Percentiles rank a stretch among this genome's conserved stretches.
Evolutionary conservation across 495 filamentous ascomycete genomes (phyloP).

Genomic region (Aspergillus conjunctus): DNA sequence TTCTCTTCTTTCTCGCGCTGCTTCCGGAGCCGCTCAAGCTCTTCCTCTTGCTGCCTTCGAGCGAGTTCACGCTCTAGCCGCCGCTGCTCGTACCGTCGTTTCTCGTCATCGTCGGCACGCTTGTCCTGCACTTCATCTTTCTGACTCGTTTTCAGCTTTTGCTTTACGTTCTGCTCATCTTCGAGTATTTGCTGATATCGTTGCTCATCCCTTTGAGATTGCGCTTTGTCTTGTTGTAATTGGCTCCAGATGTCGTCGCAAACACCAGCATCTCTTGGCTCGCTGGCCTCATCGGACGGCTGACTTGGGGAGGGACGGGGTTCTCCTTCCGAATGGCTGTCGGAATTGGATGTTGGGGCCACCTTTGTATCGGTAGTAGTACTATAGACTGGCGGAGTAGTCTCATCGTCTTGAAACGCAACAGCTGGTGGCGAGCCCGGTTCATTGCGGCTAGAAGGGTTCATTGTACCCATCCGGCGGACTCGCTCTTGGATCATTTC

Average conservation of each 20-base stretch:
- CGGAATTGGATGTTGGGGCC: neutral
- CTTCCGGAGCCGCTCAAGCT: slow-evolving; percentile 31
- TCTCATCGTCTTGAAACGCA: neutral
- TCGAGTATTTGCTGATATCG: slow-evolving; percentile 17
- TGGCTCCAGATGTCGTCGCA: slow-evolving; percentile 63
- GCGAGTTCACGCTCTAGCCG: slow-evolving; percentile 29
- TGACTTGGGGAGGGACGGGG: slow-evolving; percentile 1
- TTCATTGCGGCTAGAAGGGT: neutral
- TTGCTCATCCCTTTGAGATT: slow-evolving; percentile 29
- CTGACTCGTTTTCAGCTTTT: slow-evolving; percentile 1
- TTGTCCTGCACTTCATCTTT: slow-evolving; percentile 12
- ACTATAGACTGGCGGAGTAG: neutral
- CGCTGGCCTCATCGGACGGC: neutral
- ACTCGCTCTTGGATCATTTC: slow-evolving; percentile 48
- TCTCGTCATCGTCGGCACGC: slow-evolving; percentile 29
- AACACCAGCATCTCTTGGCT: slow-evolving; percentile 56
- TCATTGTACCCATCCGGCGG: neutral
- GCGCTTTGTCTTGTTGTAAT: slow-evolving; percentile 52
- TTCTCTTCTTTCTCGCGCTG: slow-evolving; percentile 28
- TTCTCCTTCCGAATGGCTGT: slow-evolving; percentile 5
- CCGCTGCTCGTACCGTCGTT: slow-evolving; percentile 36
- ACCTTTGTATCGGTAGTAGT: neutral
- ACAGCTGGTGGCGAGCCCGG: neutral
- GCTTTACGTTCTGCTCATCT: slow-evolving; percentile 13
- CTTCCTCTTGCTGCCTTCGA: slow-evolving; percentile 27